Conservation (phyloP, 495 filamentous ascomycete genomes). For the Elaphomyces granulatus region DNA sequence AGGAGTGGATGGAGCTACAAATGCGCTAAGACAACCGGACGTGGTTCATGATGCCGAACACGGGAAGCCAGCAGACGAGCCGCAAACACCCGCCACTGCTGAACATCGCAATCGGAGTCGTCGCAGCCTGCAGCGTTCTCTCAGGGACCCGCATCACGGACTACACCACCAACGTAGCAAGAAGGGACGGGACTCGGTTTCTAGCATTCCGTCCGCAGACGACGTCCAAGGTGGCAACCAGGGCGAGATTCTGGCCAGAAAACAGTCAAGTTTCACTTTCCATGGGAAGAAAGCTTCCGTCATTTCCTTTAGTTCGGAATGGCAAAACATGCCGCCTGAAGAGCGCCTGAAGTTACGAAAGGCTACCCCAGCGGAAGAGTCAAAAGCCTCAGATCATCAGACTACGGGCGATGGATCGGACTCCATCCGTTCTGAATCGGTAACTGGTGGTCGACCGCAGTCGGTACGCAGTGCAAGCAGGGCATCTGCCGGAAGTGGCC, state of each 20-base stretch:
- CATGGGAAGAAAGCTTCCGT: conserved; percentile 97
- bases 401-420: conserved; percentile 19
- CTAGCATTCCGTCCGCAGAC: conserved; percentile 46
- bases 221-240: conserved; percentile 19
- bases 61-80: conserved; percentile 19
- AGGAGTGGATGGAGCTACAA: conserved; percentile 27
- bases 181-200: conserved; percentile 61
- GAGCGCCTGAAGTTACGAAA: conserved; percentile 51
- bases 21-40: conserved; percentile 16
- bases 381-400: conserved; percentile 25
- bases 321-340: conserved; percentile 67
- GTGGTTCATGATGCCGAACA: conserved; percentile 24
- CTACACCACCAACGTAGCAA: conserved; percentile 54
- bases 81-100: conserved; percentile 18
- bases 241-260: conserved; percentile 59
- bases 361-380: conserved; percentile 34
- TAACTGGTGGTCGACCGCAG: conserved; percentile 16
- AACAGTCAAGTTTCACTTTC: conserved; percentile 78
- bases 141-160: conserved; percentile 62
- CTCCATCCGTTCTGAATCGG: conserved; percentile 18
- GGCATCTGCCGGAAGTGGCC: conserved; percentile 20
- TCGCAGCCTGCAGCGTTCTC: conserved; percentile 84
- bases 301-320: conserved; percentile 83
- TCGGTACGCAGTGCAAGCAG: conserved; percentile 29
- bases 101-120: conserved; percentile 47